Evolutionary conservation across 768 basidiomycete genomes (phyloP), one percentile per base, ranked within the genome.

Genomic region (Serendipita vermifera): DNA sequence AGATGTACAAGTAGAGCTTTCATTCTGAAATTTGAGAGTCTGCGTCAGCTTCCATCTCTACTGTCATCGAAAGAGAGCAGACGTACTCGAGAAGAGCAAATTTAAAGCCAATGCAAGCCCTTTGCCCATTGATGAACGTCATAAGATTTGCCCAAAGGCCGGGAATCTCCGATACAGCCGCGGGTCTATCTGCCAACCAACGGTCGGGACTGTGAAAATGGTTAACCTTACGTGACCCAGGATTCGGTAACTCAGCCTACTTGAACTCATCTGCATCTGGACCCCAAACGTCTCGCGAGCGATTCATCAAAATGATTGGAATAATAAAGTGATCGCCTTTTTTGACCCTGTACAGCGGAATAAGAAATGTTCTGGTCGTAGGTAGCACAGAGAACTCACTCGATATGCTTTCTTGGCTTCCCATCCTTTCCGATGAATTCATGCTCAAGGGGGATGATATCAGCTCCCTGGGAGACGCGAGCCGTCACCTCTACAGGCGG

Each of bases 91-190:
- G 68, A 20, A 83, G 64, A 14, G 83, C 72, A 63, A 84, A 84
- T 2, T 78, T 75, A 63, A 77, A 83, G 0, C 82, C 82, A 32
- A 85, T 83, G 59, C 83, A 86, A 0, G 80, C 73, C 17, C 75
- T 73, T 13, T 80, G 78, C 3, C 83, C 83, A 32, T 79, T 79
- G 2, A 81, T 60, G 72, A 86, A 86, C 0, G 78, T 74, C 33
- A 83, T 63, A 59, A 79, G 62, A 61, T 81, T 75, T 5, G 76
- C 73, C 75, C 77, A 82, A 0, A 83, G 71, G 5, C 82, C 78
- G 3, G 83, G 83, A 22, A 84, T 67, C 0, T 63, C 57, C 3
- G 63, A 63, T 1, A 70, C 73, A 1, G 68, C 69, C 20, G 75
- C 72, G 0, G 81, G 79, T 6, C 71, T 33, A 9, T 51, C 46